A percentile compares a stretch with the other conserved stretches of the same genome.
phyloP scores from a whole-genome alignment of 306 rosid genomes.

The Vigna trinervia region DNA sequence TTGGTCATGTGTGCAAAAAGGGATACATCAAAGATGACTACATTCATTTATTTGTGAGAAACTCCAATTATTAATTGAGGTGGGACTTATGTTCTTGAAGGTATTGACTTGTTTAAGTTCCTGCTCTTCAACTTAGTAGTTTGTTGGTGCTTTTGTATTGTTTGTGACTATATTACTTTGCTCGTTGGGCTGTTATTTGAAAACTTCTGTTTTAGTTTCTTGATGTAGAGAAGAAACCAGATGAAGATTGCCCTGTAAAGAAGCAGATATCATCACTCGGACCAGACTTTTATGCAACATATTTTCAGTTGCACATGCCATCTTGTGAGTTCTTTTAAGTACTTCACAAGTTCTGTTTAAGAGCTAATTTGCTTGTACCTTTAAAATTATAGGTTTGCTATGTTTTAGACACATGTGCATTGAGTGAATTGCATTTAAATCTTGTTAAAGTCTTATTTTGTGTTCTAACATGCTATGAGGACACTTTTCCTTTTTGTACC shows the following conservation, averaged over 20 bases:
- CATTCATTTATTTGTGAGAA: conserved; percentile 82
- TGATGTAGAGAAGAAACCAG: conserved; percentile 52
- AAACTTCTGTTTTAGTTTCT: conserved; percentile 84
- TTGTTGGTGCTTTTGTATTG: conserved; percentile 27
- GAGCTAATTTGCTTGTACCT: background rate
- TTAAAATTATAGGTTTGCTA: conserved; percentile 24
- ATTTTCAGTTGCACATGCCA: conserved; percentile 85
- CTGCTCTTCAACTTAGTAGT: conserved; percentile 18
- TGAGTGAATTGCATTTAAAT: conserved; percentile 14
- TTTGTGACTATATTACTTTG: conserved; percentile 57
- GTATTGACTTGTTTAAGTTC: conserved; percentile 32
- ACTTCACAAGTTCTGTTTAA: conserved; percentile 17
- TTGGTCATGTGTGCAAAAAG: conserved; percentile 91
- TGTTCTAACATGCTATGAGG: conserved; percentile 4
- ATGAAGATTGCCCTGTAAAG: conserved; percentile 33
- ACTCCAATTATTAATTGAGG: conserved; percentile 91
- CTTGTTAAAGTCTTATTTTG: conserved; percentile 1
- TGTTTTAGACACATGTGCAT: conserved; percentile 15
- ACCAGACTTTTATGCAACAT: conserved; percentile 92
- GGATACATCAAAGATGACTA: conserved; percentile 96
- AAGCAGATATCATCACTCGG: conserved; percentile 71
- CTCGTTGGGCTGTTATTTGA: conserved; percentile 90
- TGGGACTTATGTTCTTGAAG: conserved; percentile 45
- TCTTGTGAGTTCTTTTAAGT: conserved; percentile 38
- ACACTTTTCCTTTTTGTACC: background rate